A percentile compares a stretch with the other conserved stretches of the same genome.
Evolutionary conservation across 495 filamentous ascomycete genomes (phyloP).

Genomic region (Pseudomonodictys pantanalensis): DNA sequence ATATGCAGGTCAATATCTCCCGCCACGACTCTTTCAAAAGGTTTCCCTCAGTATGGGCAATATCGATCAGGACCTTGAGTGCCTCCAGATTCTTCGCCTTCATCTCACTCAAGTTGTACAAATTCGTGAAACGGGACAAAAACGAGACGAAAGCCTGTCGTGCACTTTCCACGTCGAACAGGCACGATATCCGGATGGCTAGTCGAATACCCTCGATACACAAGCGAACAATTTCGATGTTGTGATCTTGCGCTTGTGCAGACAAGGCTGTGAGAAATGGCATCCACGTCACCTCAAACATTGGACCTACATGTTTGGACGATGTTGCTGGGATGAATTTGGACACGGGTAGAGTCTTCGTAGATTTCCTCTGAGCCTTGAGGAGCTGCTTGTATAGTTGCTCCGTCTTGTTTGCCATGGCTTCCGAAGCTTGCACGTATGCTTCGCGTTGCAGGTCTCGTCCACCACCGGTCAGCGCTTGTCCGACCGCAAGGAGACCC

Average conservation of each 20-base stretch:
- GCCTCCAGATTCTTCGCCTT: slow-evolving; percentile 95
- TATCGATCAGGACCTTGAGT: slow-evolving; percentile 81
- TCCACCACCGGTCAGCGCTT: slow-evolving; percentile 84
- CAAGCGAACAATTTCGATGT: slow-evolving; percentile 81
- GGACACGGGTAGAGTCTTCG: slow-evolving; percentile 62
- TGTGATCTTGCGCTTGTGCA: slow-evolving; percentile 85
- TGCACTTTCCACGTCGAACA: slow-evolving; percentile 88
- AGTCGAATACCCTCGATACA: slow-evolving; percentile 96
- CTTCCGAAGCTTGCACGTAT: slow-evolving; percentile 89
- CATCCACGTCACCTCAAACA: slow-evolving; percentile 99
- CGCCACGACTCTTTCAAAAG: slow-evolving; percentile 86
- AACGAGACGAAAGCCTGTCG: slow-evolving; percentile 92
- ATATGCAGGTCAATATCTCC: slow-evolving; percentile 91
- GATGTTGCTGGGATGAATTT: slow-evolving; percentile 91
- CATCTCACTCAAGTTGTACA: slow-evolving; percentile 94
- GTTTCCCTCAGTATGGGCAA: slow-evolving; percentile 90
- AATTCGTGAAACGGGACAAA: slow-evolving; percentile 87
- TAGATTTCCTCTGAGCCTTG: slow-evolving; percentile 74
- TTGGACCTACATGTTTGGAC: slow-evolving; percentile 90
- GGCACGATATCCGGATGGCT: slow-evolving; percentile 84
- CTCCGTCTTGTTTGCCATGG: slow-evolving; percentile 84
- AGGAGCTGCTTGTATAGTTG: slow-evolving; percentile 90
- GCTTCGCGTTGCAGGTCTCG: slow-evolving; percentile 91
- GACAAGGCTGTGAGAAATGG: slow-evolving; percentile 93
- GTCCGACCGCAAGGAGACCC: slow-evolving; percentile 81